Percentiles rank a stretch among this genome's conserved stretches.
phyloP scores from a whole-genome alignment of 2,329 filamentous ascomycete species.

The Neofusicoccum cordaticola region DNA sequence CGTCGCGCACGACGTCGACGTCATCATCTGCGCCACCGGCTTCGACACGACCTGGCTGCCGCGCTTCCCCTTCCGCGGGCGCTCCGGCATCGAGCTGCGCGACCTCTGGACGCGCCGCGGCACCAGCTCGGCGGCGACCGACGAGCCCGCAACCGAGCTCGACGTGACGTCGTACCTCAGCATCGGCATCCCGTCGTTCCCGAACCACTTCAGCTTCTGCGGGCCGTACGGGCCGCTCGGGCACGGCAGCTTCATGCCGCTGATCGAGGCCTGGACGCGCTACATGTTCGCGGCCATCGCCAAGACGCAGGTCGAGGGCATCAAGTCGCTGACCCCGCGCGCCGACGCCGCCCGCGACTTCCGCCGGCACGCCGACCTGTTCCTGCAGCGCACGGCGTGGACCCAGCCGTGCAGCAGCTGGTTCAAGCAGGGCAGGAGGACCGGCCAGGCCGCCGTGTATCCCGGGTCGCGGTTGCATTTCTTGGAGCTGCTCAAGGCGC shows the following conservation, averaged over 20 bases:
- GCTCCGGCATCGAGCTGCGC: conserved; percentile 38
- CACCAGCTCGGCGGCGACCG: conserved; percentile 16
- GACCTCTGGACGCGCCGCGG: conserved; percentile 41
- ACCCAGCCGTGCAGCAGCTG: conserved; percentile 44
- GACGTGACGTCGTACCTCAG: conserved; percentile 41
- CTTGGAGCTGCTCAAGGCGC: conserved; percentile 35
- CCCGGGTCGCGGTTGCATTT: conserved; percentile 40
- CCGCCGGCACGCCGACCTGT: conserved; percentile 46
- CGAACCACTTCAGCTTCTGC: conserved; percentile 43
- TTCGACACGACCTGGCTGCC: conserved; percentile 45
- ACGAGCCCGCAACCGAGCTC: conserved; percentile 20
- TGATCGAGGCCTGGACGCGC: conserved; percentile 40
- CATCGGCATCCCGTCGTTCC: conserved; percentile 41
- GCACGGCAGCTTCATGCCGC: conserved; percentile 35
- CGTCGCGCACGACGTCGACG: conserved; percentile 39
- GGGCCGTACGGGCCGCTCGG: conserved; percentile 34
- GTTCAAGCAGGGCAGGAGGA: conserved; percentile 41
- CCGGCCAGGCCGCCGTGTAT: conserved; percentile 39
- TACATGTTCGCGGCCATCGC: neutral
- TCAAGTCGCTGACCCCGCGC: conserved; percentile 46
- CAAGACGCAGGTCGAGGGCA: conserved; percentile 30
- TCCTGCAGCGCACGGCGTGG: conserved; percentile 51
- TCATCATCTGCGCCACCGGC: conserved; percentile 46
- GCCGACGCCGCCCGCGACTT: conserved; percentile 26
- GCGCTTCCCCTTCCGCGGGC: conserved; percentile 37